phyloP scores from a whole-genome alignment of 768 basidiomycete species.

The Calocera viscosa region DNA sequence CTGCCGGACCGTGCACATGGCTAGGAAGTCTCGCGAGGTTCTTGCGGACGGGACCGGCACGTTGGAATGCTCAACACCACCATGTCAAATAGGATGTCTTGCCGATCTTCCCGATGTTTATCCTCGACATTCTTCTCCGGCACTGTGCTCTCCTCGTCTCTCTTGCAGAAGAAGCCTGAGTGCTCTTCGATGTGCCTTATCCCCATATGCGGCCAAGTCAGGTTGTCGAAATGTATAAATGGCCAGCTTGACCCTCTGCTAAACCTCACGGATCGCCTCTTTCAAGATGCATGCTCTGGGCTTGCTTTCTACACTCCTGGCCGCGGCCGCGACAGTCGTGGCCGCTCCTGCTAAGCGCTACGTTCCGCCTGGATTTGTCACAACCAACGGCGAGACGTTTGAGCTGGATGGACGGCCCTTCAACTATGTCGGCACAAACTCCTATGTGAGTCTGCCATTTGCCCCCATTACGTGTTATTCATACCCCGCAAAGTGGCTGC shows the following conservation, averaged over 20 bases:
- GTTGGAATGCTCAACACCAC: too few relatives aligned
- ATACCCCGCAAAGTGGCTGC: slow-evolving; percentile 9
- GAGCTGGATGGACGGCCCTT: slow-evolving; percentile 41
- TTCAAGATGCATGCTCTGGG: neutral
- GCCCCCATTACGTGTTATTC: neutral
- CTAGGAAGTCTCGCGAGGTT: neutral
- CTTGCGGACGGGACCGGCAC: neutral
- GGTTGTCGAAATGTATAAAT: neutral
- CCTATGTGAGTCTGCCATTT: slow-evolving; percentile 32
- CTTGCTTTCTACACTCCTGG: neutral
- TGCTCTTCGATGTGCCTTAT: neutral
- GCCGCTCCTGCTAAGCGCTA: neutral
- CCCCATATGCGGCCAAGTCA: neutral
- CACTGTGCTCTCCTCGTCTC: neutral
- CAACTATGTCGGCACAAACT: slow-evolving; percentile 44
- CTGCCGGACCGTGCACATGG: neutral
- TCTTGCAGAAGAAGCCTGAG: neutral
- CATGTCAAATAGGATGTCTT: slow-evolving; percentile 2
- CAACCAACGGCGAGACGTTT: slow-evolving; percentile 34
- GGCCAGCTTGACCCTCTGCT: neutral
- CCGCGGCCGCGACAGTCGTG: neutral
- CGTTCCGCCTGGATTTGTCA: slow-evolving; percentile 34
- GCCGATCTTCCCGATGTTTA: neutral
- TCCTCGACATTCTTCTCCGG: neutral
- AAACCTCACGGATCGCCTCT: neutral